Evolutionary conservation across 2,329 filamentous ascomycete genomes (phyloP).

Genomic region (Coniosporium tulheliwenetii): DNA sequence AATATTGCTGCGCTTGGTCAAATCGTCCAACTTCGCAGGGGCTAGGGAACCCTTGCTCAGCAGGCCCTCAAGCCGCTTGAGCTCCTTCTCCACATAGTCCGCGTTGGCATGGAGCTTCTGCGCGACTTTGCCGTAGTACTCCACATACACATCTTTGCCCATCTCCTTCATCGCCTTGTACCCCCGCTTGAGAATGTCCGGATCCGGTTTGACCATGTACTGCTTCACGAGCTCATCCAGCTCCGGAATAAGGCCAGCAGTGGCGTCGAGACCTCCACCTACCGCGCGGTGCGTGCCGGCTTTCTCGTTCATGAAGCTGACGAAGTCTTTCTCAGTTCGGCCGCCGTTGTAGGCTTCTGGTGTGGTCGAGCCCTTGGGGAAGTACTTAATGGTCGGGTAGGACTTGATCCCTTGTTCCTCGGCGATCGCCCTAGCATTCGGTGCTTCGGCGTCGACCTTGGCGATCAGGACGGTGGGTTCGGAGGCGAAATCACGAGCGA

Average conservation of each 20-base stretch:
- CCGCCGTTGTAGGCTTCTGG: constrained; percentile 57
- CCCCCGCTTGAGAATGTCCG: constrained; percentile 51
- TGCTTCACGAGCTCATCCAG: constrained; percentile 65
- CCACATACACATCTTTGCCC: constrained; percentile 60
- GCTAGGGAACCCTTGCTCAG: constrained; percentile 76
- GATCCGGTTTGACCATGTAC: constrained; percentile 27
- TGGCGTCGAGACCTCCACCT: constrained; percentile 64
- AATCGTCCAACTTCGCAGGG: constrained; percentile 74
- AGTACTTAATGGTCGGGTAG: constrained; percentile 98
- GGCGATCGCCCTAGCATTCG: constrained; percentile 67
- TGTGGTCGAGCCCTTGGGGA: constrained; percentile 68
- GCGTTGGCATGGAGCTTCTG: constrained; percentile 69
- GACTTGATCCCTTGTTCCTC: constrained; percentile 62
- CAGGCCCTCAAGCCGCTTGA: constrained; percentile 62
- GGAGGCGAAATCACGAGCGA: constrained; percentile 65
- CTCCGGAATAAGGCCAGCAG: constrained; percentile 66
- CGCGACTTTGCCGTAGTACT: constrained; percentile 89
- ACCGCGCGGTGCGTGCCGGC: constrained; percentile 70
- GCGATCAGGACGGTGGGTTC: constrained; percentile 73
- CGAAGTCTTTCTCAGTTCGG: constrained; percentile 59
- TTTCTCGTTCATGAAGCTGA: constrained; percentile 77
- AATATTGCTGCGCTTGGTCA: constrained; percentile 77
- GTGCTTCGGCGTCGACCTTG: constrained; percentile 87
- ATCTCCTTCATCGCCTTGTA: constrained; percentile 54
- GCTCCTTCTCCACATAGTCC: constrained; percentile 72